These are phyloP conservation scores for Eucalyptus marginata DNA, from an alignment of 345 rosid genomes.

Conservation along the genomic window DNA sequence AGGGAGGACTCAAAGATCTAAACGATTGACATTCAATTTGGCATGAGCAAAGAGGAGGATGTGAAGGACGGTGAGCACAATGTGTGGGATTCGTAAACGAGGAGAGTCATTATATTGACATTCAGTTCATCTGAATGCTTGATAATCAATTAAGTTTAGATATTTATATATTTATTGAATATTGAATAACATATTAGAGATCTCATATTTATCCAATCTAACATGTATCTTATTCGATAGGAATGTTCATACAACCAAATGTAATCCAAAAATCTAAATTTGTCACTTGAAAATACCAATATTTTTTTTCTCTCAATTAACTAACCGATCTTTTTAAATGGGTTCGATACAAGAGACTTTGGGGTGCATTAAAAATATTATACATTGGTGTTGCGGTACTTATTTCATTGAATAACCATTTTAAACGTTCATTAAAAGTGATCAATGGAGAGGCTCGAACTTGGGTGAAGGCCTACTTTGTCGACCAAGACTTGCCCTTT, in stretches of 20 bases:
- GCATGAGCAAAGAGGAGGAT: neutral
- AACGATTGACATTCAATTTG: no score
- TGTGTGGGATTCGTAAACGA: rapidly evolving
- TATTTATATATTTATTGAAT: no score
- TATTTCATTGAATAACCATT: neutral
- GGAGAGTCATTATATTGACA: neutral
- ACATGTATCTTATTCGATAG: no score
- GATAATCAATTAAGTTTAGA: no score
- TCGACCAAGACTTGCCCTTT: neutral
- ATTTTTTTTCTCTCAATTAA: no score
- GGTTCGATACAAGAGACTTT: neutral
- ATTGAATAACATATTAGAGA: no score
- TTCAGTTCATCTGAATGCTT: rapidly evolving
- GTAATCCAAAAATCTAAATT: neutral
- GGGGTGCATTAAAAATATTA: neutral
- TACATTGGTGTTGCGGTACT: neutral
- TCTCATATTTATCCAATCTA: neutral
- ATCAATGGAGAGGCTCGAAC: neutral
- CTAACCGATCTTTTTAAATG: neutral
- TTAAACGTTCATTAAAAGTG: neutral
- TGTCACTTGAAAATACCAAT: neutral
- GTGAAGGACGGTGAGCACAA: neutral
- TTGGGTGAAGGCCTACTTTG: neutral
- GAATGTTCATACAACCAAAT: neutral
- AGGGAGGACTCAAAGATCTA: neutral